Conservation (phyloP, 2,329 filamentous ascomycete species). For the Geosmithia flava region DNA sequence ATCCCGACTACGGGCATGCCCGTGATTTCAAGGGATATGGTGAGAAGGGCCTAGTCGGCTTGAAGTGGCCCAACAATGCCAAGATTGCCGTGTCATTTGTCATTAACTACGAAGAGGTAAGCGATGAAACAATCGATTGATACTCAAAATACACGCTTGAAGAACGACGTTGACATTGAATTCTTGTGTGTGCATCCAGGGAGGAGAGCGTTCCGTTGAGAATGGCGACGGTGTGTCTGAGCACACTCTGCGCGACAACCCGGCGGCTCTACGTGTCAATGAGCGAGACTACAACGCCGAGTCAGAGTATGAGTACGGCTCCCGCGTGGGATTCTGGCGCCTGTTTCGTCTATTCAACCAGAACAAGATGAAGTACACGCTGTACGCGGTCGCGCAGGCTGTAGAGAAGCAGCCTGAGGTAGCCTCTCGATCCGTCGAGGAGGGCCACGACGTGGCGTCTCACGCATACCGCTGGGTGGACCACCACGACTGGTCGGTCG, state of each 20-base stretch:
- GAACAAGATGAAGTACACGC: constrained; percentile 33
- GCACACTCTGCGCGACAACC: constrained; percentile 24
- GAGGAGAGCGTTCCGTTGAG: constrained; percentile 22
- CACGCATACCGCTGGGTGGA: constrained; percentile 40
- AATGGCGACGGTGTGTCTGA: constrained; percentile 24
- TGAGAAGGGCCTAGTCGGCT: constrained; percentile 18
- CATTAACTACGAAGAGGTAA: constrained; percentile 30
- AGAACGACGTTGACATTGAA: not conserved
- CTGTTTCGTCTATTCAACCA: constrained; percentile 34
- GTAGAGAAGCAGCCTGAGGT: constrained; percentile 34
- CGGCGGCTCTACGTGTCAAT: constrained; percentile 15
- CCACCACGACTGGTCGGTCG: constrained; percentile 28
- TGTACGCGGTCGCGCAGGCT: constrained; percentile 35
- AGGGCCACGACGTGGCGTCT: constrained; percentile 35
- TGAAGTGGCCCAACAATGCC: constrained; percentile 25
- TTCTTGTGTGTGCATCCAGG: too few species aligned
- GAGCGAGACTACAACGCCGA: constrained; percentile 33
- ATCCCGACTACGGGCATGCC: constrained; percentile 15
- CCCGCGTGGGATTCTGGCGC: constrained; percentile 34
- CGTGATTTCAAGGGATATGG: constrained; percentile 26
- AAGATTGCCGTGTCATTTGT: constrained; percentile 32
- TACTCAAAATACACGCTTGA: not conserved
- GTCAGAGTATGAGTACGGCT: constrained; percentile 38
- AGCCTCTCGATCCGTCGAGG: constrained; percentile 30
- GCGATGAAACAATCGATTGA: not conserved